Evolutionary conservation across 2,329 filamentous ascomycete species (phyloP).

Genomic region (Aspergillus ochraceoroseus): DNA sequence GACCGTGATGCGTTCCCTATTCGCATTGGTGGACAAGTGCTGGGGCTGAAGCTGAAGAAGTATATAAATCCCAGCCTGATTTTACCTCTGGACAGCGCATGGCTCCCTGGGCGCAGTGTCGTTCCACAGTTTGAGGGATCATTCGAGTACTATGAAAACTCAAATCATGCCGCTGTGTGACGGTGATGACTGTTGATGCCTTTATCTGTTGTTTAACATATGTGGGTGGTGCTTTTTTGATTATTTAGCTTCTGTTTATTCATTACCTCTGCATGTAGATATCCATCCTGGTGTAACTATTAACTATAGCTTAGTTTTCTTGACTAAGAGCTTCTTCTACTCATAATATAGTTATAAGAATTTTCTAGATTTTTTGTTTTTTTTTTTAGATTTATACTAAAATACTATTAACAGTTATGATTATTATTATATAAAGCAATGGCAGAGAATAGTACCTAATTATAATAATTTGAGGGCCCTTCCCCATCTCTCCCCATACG

Average conservation of each 20-base stretch:
- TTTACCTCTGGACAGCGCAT: slow-evolving; percentile 42
- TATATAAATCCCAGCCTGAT: slow-evolving; percentile 47
- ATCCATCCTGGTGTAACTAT: too few relatives aligned
- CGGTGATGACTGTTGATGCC: too few relatives aligned
- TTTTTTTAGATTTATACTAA: neutral
- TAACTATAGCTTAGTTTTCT: neutral
- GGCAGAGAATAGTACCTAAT: too few relatives aligned
- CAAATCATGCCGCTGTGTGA: slow-evolving; percentile 13
- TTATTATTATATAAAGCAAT: too few relatives aligned
- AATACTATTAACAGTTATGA: too few relatives aligned
- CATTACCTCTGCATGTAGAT: slow-evolving; percentile 8
- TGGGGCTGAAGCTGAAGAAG: slow-evolving; percentile 40
- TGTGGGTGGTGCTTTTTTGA: neutral
- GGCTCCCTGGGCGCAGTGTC: slow-evolving; percentile 36
- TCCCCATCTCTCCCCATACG: too few relatives aligned
- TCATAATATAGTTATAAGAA: too few relatives aligned
- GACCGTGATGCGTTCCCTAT: slow-evolving; percentile 44
- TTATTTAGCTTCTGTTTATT: neutral
- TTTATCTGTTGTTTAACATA: slow-evolving; percentile 12
- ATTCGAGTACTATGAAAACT: slow-evolving; percentile 18
- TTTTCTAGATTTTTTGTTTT: too few relatives aligned
- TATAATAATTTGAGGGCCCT: too few relatives aligned
- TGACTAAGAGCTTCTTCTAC: neutral
- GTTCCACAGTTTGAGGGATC: slow-evolving; percentile 20
- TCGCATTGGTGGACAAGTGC: slow-evolving; percentile 39